Evolutionary conservation across 1,139 yeast genomes (phyloP).

Genomic region (Saccharomyces hybrid): DNA sequence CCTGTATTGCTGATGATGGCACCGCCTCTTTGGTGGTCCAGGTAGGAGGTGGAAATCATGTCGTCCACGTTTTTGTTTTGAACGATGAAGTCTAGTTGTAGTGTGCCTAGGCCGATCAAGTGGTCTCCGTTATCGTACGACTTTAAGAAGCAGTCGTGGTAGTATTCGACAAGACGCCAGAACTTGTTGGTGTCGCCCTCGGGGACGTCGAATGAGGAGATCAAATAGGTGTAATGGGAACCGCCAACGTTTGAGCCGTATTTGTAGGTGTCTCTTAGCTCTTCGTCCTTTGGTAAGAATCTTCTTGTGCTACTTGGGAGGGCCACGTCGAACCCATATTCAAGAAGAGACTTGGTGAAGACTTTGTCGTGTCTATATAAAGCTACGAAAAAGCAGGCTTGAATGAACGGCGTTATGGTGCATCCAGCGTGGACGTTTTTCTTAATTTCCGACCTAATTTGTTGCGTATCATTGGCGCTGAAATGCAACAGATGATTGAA

Average conservation of each 20-base stretch:
- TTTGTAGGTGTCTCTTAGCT: slow-evolving; percentile 13
- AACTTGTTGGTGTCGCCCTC: slow-evolving; percentile 13
- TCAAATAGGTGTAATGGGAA: slow-evolving; percentile 18
- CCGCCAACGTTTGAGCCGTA: slow-evolving; percentile 27
- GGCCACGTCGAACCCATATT: slow-evolving; percentile 20
- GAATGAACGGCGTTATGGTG: slow-evolving; percentile 25
- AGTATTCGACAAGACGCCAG: slow-evolving; percentile 20
- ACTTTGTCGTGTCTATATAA: slow-evolving; percentile 13
- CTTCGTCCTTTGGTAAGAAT: slow-evolving; percentile 14
- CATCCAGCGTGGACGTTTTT: slow-evolving; percentile 9
- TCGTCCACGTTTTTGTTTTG: slow-evolving; percentile 19
- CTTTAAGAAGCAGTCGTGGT: slow-evolving; percentile 10
- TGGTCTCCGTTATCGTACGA: slow-evolving; percentile 16
- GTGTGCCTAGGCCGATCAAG: slow-evolving; percentile 18
- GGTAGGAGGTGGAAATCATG: slow-evolving; percentile 13
- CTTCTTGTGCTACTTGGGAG: slow-evolving; percentile 20
- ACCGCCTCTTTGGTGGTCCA: slow-evolving; percentile 19
- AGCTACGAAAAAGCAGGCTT: slow-evolving; percentile 21
- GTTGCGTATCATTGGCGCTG: slow-evolving; percentile 8
- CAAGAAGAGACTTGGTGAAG: slow-evolving; percentile 13
- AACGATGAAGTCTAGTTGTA: slow-evolving; percentile 18
- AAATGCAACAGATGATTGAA: slow-evolving; percentile 8
- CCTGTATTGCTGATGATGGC: slow-evolving; percentile 24
- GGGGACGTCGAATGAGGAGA: slow-evolving; percentile 16
- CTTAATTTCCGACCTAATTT: slow-evolving; percentile 11